phyloP scores from a whole-genome alignment of 2,329 filamentous ascomycete genomes.

The Trichoderma cornu-damae region DNA sequence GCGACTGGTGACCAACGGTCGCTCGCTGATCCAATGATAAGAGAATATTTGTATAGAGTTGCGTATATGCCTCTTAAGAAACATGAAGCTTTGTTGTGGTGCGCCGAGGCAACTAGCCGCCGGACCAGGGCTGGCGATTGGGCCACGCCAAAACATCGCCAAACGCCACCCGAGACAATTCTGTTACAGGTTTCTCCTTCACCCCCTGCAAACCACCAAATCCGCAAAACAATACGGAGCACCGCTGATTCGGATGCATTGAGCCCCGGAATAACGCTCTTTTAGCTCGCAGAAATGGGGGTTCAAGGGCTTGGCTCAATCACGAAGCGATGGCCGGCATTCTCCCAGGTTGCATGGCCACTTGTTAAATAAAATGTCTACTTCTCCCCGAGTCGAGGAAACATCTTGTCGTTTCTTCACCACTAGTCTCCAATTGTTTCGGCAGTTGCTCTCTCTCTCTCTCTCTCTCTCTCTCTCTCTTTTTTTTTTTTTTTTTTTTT shows the following conservation, averaged over 20 bases:
- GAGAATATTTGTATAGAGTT: conserved; percentile 1
- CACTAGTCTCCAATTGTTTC: conserved; percentile 23
- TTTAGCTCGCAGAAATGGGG: conserved; percentile 13
- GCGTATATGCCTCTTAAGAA: conserved; percentile 5
- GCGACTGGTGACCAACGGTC: not conserved
- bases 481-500: conserved; percentile 20
- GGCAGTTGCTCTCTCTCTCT: conserved; percentile 21
- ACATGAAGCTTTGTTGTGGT: not conserved
- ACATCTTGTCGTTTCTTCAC: conserved; percentile 18
- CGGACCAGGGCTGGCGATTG: conserved; percentile 15
- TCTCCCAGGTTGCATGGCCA: conserved; percentile 12
- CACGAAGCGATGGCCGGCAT: not conserved
- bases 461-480: conserved; percentile 21
- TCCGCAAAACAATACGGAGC: conserved; percentile 19
- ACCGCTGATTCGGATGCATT: conserved; percentile 21
- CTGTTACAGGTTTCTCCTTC: conserved; percentile 30
- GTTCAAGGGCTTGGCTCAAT: conserved; percentile 3
- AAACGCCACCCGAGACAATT: conserved; percentile 34
- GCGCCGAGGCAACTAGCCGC: conserved; percentile 1
- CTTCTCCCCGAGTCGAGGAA: conserved; percentile 9
- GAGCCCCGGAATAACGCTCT: conserved; percentile 16
- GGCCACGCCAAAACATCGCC: conserved; percentile 22
- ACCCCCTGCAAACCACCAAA: conserved; percentile 14
- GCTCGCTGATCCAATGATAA: not conserved
- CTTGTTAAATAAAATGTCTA: conserved; percentile 22